phyloP scores from a whole-genome alignment of 139 green algal genomes.

The Asterochloris sp. region DNA sequence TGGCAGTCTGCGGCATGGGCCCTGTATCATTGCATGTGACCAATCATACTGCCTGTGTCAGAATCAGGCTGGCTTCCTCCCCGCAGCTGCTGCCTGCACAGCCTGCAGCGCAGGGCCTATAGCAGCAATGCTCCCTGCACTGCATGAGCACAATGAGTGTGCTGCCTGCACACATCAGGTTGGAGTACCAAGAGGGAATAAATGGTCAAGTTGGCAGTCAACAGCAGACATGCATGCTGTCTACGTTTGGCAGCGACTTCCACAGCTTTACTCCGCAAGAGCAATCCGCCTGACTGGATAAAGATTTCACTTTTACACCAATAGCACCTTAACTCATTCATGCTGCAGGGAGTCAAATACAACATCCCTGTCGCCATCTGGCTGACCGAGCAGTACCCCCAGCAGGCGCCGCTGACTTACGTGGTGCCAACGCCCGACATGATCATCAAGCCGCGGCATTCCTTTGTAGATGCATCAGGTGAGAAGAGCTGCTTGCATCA shows the following conservation, averaged over 20 bases:
- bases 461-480: slow-evolving; percentile 65
- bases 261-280: not conserved
- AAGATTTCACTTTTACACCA: too few relatives aligned
- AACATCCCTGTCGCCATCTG: slow-evolving; percentile 91
- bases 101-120: too few relatives aligned
- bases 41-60: too few relatives aligned
- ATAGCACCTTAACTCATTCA: not conserved
- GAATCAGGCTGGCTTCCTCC: too few relatives aligned
- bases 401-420: slow-evolving; percentile 63
- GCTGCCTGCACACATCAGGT: too few relatives aligned
- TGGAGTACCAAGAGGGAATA: not conserved
- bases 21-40: too few relatives aligned
- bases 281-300: too few relatives aligned
- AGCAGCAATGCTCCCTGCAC: too few relatives aligned
- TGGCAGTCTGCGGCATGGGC: too few relatives aligned
- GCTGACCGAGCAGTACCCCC: slow-evolving; percentile 79
- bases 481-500: too few relatives aligned
- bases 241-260: not conserved
- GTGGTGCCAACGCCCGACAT: slow-evolving; percentile 84
- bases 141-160: too few relatives aligned
- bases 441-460: slow-evolving; percentile 83
- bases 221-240: not conserved
- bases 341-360: slow-evolving; percentile 73
- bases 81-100: too few relatives aligned
- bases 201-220: not conserved